A percentile compares a stretch with the other conserved stretches of the same genome.
phyloP scores from a whole-genome alignment of 352 stramenopile genomes.

The Pythium dissotocum region DNA sequence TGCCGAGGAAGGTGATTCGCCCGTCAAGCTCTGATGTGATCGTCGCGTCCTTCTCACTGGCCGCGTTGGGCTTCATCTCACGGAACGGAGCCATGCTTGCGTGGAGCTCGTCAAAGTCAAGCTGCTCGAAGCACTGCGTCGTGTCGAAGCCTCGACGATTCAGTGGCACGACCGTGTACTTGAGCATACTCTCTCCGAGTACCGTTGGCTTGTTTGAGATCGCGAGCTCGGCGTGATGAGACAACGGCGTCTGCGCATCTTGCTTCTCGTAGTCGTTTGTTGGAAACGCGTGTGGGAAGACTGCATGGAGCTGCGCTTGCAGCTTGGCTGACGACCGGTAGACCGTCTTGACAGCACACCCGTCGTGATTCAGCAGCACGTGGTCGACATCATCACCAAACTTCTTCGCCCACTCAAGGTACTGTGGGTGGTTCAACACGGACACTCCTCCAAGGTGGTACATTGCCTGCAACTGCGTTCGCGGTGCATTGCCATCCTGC shows the following conservation, averaged over 20 bases:
- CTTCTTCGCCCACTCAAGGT: conserved; percentile 50
- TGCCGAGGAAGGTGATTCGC: conserved; percentile 95
- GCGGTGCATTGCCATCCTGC: conserved; percentile 14
- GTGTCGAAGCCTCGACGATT: conserved; percentile 66
- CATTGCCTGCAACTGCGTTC: conserved; percentile 57
- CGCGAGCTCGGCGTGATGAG: conserved; percentile 28
- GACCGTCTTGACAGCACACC: conserved; percentile 65
- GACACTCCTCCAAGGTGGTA: conserved; percentile 55
- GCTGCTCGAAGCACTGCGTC: conserved; percentile 44
- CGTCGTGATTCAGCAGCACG: conserved; percentile 49
- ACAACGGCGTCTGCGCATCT: conserved; percentile 39
- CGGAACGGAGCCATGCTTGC: conserved; percentile 33
- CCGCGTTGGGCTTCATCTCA: not conserved
- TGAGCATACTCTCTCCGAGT: conserved; percentile 73
- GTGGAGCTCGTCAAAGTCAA: conserved; percentile 54
- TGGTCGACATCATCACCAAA: conserved; percentile 67
- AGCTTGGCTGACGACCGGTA: conserved; percentile 72
- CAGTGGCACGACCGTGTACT: conserved; percentile 56
- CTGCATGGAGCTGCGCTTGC: conserved; percentile 63
- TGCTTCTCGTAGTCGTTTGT: conserved; percentile 49
- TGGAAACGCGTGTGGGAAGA: conserved; percentile 67
- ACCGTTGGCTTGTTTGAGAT: conserved; percentile 36
- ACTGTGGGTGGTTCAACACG: conserved; percentile 59
- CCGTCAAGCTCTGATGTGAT: conserved; percentile 23
- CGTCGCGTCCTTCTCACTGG: conserved; percentile 1